Evolutionary conservation across 2,329 filamentous ascomycete species (phyloP).

Genomic region (Pyrenochaeta sp.): DNA sequence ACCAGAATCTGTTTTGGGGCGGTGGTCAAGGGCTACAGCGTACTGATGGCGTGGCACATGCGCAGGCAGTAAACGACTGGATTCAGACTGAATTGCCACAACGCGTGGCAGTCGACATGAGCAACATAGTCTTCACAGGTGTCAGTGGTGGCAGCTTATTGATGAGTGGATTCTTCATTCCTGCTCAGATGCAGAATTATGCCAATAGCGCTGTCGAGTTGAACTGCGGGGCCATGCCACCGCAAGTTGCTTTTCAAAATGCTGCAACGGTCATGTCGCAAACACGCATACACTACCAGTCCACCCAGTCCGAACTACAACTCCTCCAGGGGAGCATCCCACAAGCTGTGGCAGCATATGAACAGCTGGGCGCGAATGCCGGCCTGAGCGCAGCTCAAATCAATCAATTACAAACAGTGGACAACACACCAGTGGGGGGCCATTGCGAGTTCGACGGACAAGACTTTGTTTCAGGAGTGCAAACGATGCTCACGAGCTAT

Average conservation of each 20-base stretch:
- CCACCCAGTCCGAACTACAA: conserved; percentile 60
- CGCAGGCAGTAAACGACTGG: conserved; percentile 63
- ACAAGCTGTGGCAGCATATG: conserved; percentile 59
- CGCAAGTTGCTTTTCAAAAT: conserved; percentile 61
- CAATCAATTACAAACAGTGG: conserved; percentile 63
- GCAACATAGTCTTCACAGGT: conserved; percentile 65
- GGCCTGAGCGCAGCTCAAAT: conserved; percentile 57
- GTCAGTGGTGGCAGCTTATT: conserved; percentile 64
- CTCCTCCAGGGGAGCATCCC: conserved; percentile 61
- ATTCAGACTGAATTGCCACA: conserved; percentile 59
- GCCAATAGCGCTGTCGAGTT: conserved; percentile 61
- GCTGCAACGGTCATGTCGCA: conserved; percentile 52
- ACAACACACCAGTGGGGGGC: conserved; percentile 63
- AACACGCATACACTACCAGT: conserved; percentile 65
- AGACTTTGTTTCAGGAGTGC: conserved; percentile 63
- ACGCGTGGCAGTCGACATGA: conserved; percentile 61
- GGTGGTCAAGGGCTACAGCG: conserved; percentile 61
- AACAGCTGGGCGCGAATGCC: conserved; percentile 54
- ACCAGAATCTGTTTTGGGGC: conserved; percentile 65
- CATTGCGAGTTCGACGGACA: conserved; percentile 66
- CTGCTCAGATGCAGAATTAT: conserved; percentile 62
- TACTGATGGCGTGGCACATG: conserved; percentile 63
- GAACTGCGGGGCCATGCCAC: conserved; percentile 63
- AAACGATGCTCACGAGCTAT: conserved; percentile 64
- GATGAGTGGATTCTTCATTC: conserved; percentile 65